Evolutionary conservation across 192 early-diverging fungal genomes (phyloP), one percentile per base, ranked within the genome.

Genomic region (Dissophora ornata): DNA sequence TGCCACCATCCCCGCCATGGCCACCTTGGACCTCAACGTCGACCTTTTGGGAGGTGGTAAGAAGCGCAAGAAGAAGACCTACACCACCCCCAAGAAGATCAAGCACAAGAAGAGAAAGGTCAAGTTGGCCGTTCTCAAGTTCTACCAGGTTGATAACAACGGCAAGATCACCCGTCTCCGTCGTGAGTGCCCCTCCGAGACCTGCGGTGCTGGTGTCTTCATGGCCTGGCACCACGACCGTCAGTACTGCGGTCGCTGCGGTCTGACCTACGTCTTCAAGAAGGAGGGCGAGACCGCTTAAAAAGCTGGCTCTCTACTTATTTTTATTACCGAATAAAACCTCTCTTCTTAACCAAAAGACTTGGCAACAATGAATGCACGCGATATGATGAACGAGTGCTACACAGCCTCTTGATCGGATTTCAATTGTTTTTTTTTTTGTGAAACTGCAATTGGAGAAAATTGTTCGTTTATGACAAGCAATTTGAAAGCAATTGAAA

Each of bases 31-130:
- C 82, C 85, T 73, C 69, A 81, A 67, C 73, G 80, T 77, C 77
- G 71, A 42, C 83, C 83, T 91, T 45, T 79, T 88, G 63, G 93
- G 91, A 91, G 93, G 92, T 91, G 95, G 84, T 86, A 98, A 99
- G 94, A 98, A 99, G 93, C 90, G 95, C 70, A 99, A 98, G 93
- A 99, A 99, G 95, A 99, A 99, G 96, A 93, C 90, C 66, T 98
- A 99, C 93, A 99, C 96, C 71, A 99, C 97, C 67, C 97, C 97
- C 86, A 98, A 99, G 94, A 98, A 98, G 91, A 96, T 95, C 80
- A 92, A 95, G 82, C 96, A 99, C 90, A 98, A 98, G 94, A 88
- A 90, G 82, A 96, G 94, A 91, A 98, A 98, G 90, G 96, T 98
- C 83, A 99, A 99, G 89, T 88, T 99, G 77, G 94, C 96, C 46